These are phyloP conservation scores for Malus hybrid DNA, from an alignment of 331 rosid genomes.

Conservation along the genomic window DNA sequence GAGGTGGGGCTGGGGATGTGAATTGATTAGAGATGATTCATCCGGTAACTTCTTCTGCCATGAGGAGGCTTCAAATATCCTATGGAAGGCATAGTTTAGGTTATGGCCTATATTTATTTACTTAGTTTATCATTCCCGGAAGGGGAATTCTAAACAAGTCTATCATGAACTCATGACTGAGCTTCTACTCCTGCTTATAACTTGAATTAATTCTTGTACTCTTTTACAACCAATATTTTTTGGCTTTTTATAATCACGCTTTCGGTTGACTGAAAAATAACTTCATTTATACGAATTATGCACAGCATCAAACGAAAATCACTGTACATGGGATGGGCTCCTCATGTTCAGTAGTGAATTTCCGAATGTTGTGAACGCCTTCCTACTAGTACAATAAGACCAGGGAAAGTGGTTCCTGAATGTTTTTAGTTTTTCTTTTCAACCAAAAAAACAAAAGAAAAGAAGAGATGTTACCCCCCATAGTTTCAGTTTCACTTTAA, in stretches of 20 bases:
- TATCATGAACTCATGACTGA: too few relatives aligned
- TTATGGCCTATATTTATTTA: neutral
- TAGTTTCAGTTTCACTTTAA: neutral
- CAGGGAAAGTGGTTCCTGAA: neutral
- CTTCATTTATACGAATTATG: too few relatives aligned
- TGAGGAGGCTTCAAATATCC: conserved; percentile 28
- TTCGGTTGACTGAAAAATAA: too few relatives aligned
- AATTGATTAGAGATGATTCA: conserved; percentile 26
- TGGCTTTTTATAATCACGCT: too few relatives aligned
- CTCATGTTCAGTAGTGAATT: too few relatives aligned
- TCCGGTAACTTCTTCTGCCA: conserved; percentile 5
- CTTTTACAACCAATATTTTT: too few relatives aligned
- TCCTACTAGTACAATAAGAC: neutral
- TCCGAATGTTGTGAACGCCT: neutral
- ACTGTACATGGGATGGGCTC: too few relatives aligned
- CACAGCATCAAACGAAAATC: too few relatives aligned
- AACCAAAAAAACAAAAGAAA: neutral
- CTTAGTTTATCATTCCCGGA: too few relatives aligned
- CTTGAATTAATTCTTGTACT: too few relatives aligned
- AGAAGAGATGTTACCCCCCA: neutral
- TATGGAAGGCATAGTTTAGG: conserved; percentile 4
- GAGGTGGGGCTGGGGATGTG: conserved; percentile 48
- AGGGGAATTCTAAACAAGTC: too few relatives aligned
- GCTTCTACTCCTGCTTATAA: too few relatives aligned
- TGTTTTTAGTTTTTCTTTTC: neutral